Evolutionary conservation across 495 filamentous ascomycete genomes (phyloP), one percentile per base, ranked within the genome.

Genomic region (Aspergillus mulundensis): DNA sequence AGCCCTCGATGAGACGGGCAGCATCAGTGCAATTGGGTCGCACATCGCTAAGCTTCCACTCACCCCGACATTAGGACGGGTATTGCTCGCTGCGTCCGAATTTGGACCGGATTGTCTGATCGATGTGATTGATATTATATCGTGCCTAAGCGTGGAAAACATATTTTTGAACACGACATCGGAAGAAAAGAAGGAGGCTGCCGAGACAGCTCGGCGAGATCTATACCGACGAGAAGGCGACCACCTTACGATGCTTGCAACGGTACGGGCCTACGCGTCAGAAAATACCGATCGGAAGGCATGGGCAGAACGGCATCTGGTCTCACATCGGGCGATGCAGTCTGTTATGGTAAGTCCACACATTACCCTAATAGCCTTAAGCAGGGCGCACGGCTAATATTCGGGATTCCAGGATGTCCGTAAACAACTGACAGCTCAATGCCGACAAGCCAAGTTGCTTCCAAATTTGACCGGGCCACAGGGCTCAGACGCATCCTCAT

Each of bases 61-160:
- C 16, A 84, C 89, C 2, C 91, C 91, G 0, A 81, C 86, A 0
- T 85, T 95, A 11, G 90, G 87, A 1, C 83, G 92, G 5, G 90
- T 94, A 2, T 70, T 97, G 0, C 70, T 97, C 10, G 91, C 91
- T 23, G 91, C 92, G 1, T 84, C 85, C 1, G 80, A 86, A 2
- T 76, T 84, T 0, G 81, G 86, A 7, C 72, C 75, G 7, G 80
- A 88, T 38, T 94, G 91, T 60, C 66, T 97, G 6, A 63, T 84
- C 0, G 94, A 97, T 61, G 84, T 84, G 12, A 95, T 99, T 53
- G 95, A 99, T 65, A 89, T 97, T 51, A 88, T 97, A 56, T 85
- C 95, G 0, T 89, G 86, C 59, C 80, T 97, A 12, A 94, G 89
- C 3, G 87, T 92, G 0, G 92, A 96, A 63, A 92, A 89, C 56